Conservation (phyloP, 257 asterid species). For the Dorcoceras hygrometricum region DNA sequence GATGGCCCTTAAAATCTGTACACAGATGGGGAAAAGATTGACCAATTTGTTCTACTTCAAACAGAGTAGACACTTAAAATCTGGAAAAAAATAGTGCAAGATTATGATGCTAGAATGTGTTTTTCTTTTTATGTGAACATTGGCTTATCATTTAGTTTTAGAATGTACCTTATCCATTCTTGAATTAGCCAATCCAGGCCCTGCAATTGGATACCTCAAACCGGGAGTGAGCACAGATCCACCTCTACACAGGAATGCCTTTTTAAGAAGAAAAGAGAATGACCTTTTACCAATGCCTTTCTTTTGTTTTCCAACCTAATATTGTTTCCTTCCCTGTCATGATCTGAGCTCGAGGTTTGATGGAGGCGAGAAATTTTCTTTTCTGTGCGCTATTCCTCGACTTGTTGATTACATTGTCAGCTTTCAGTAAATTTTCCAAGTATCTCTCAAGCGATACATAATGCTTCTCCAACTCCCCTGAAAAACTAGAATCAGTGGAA, state of each 20-base stretch:
- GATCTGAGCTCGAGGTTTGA: conserved; percentile 27
- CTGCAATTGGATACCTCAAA: conserved; percentile 45
- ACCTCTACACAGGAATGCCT: conserved; percentile 46
- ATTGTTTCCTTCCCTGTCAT: conserved; percentile 31
- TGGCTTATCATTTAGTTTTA: neutral
- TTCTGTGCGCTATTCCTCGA: conserved; percentile 4
- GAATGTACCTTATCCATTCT: conserved; percentile 57
- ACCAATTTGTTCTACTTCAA: neutral
- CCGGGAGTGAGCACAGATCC: conserved; percentile 36
- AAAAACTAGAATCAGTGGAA: conserved; percentile 8
- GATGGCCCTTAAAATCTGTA: conserved; percentile 64
- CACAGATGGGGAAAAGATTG: neutral
- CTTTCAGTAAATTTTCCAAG: conserved; percentile 34
- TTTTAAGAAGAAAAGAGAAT: conserved; percentile 52
- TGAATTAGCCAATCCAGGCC: conserved; percentile 47
- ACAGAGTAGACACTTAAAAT: neutral
- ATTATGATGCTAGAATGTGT: neutral
- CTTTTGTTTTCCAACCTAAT: conserved; percentile 25
- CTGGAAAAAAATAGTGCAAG: neutral
- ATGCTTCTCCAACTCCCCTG: conserved; percentile 31
- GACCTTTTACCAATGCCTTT: conserved; percentile 47
- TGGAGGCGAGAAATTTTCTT: conserved; percentile 22
- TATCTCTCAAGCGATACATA: conserved; percentile 32
- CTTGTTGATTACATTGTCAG: conserved; percentile 19
- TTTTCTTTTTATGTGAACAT: neutral